Percentiles rank a stretch among this genome's conserved stretches.
These are phyloP conservation scores for Auricularia sp. DNA, from an alignment of 768 basidiomycete genomes.

Conservation along the genomic window DNA sequence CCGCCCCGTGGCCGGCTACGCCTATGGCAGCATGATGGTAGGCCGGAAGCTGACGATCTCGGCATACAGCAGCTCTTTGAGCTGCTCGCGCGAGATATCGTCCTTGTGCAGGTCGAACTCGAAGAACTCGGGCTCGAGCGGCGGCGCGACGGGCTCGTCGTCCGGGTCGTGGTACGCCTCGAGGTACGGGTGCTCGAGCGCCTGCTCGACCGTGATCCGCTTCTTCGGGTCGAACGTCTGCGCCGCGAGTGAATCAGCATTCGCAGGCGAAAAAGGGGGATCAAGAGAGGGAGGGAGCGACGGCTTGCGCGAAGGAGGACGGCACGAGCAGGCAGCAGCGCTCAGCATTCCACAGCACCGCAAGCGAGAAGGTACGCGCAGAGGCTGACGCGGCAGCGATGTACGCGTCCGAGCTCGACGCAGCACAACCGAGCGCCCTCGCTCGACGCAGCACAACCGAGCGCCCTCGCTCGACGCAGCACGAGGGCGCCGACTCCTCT, in stretches of 20 bases:
- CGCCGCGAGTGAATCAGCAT: slow-evolving; percentile 36
- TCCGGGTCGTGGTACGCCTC: slow-evolving; percentile 89
- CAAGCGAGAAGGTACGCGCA: not conserved
- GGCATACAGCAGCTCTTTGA: slow-evolving; percentile 88
- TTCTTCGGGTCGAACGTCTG: slow-evolving; percentile 94
- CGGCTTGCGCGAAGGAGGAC: not conserved
- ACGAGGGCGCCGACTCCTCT: not conserved
- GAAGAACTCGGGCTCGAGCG: slow-evolving; percentile 94
- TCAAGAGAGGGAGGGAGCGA: not conserved
- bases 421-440: too few species aligned
- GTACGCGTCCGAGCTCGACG: too few species aligned
- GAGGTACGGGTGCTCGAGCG: slow-evolving; percentile 88
- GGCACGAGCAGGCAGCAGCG: too few species aligned
- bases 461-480: not conserved
- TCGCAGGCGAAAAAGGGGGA: slow-evolving; percentile 25
- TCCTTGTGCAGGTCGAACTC: slow-evolving; percentile 97
- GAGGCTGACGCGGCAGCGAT: not conserved
- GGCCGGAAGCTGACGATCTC: slow-evolving; percentile 90
- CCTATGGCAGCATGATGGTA: slow-evolving; percentile 14
- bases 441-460: not conserved
- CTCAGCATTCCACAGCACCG: too few species aligned
- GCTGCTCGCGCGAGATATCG: slow-evolving; percentile 87
- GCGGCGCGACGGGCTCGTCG: slow-evolving; percentile 91
- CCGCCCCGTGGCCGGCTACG: too few species aligned
- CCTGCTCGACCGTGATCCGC: slow-evolving; percentile 88